Base-by-base conservation (phyloP, 495 filamentous ascomycete genomes). In the Penicillium macrosclerotiorum region DNA sequence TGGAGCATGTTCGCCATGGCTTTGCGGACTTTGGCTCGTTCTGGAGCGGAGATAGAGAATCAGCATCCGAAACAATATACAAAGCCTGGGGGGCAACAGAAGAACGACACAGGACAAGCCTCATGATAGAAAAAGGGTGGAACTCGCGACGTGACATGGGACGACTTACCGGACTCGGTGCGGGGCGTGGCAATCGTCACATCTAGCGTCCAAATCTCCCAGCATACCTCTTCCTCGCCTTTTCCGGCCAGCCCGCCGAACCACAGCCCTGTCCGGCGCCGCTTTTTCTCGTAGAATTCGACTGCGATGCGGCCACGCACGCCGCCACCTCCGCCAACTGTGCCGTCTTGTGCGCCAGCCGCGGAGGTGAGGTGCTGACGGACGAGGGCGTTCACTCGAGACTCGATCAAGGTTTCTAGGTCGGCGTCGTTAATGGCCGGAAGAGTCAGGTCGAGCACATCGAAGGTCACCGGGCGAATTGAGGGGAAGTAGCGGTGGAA, bases 401-500 rank as follows among this genome's bases (percentile, higher is more conserved):
- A 84, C 62, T 96, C 91, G 58, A 98, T 95, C 48, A 95, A 75
- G 2, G 89, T 91, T 60, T 95, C 90, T 24, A 98, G 84, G 57
- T 96, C 89, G 24, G 67, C 71, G 57, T 98, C 92, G 49, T 90
- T 84, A 54, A 98, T 84, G 49, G 85, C 82, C 24, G 94, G 89
- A 6, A 97, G 79, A 20, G 90, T 95, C 42, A 96, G 77, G 59
- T 95, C 93, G 43, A 97, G 82, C 33, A 97, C 80, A 59, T 98
- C 93, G 61, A 89, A 83, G 33, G 88, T 89, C 34, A 80, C 78
- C n/a, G 93, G 93, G 11, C 80, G 72, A 43, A 96, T 77, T 22
- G 87, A 82, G 45, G 87, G 87, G 73, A 98, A 97, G 76, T 90
- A 95, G 49, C 93, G 88, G 69, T 97, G 90, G 75, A 98, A 98